phyloP scores from a whole-genome alignment of 768 basidiomycete genomes.

The Leccinum incarnatum region DNA sequence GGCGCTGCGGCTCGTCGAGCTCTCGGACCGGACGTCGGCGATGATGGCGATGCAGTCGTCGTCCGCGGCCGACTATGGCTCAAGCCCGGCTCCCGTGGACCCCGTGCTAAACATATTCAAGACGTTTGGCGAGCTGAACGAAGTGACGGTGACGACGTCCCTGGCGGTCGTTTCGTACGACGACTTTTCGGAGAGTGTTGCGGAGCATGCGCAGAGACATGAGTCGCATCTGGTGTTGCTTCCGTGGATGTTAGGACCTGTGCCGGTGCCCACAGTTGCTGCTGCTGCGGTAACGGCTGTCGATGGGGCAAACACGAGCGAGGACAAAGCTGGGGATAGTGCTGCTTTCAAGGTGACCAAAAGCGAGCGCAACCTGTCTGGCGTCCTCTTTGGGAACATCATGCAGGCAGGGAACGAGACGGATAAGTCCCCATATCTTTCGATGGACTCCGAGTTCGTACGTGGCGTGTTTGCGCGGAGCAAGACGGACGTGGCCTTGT shows the following conservation, averaged over 20 bases:
- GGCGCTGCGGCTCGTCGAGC: constrained; percentile 83
- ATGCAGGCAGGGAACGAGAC: constrained; percentile 8
- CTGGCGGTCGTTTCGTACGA: constrained; percentile 76
- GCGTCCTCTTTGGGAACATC: constrained; percentile 49
- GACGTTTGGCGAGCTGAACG: constrained; percentile 73
- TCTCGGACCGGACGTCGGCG: constrained; percentile 62
- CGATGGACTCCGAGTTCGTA: constrained; percentile 75
- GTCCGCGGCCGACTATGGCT: constrained; percentile 51
- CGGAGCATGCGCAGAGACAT: constrained; percentile 57
- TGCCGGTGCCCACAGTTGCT: background rate
- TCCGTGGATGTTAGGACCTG: constrained; percentile 61
- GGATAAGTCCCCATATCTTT: constrained; percentile 40
- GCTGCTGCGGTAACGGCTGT: constrained; percentile 26
- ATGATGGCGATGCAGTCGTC: constrained; percentile 50
- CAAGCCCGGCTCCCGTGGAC: constrained; percentile 63
- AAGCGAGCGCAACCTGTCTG: constrained; percentile 61
- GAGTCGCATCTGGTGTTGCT: constrained; percentile 75
- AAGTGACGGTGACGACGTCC: constrained; percentile 58
- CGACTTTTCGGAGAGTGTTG: constrained; percentile 68
- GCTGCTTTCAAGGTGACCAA: constrained; percentile 11
- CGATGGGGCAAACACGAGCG: background rate
- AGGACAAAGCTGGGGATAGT: background rate
- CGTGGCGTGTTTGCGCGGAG: constrained; percentile 75
- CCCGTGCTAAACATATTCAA: constrained; percentile 73
- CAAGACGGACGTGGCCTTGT: constrained; percentile 74